These are phyloP conservation scores for Podospora sp. DNA, from an alignment of 495 filamentous ascomycete species.

Conservation along the genomic window DNA sequence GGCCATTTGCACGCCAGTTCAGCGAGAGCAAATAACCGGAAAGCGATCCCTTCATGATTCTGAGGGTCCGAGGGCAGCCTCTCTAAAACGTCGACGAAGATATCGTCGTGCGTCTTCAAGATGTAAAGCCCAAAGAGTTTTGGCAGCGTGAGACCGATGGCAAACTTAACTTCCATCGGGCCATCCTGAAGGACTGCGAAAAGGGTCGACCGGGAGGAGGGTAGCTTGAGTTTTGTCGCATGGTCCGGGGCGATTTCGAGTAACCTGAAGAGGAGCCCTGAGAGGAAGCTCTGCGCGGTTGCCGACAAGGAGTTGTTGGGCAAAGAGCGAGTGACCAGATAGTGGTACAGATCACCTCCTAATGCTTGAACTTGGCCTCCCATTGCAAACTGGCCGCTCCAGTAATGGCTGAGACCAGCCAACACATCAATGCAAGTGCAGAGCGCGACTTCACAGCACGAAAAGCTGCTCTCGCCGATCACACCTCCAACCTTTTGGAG, in stretches of 20 bases:
- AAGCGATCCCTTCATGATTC: constrained; percentile 80
- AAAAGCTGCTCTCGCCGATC: constrained; percentile 63
- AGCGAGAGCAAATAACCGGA: constrained; percentile 74
- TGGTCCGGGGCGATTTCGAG: constrained; percentile 67
- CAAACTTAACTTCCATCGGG: constrained; percentile 74
- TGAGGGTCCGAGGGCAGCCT: constrained; percentile 71
- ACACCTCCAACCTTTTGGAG: constrained; percentile 55
- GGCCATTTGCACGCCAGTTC: constrained; percentile 78
- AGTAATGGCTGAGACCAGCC: constrained; percentile 63
- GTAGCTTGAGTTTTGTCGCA: constrained; percentile 54
- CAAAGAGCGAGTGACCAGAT: constrained; percentile 68
- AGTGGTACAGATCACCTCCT: constrained; percentile 76
- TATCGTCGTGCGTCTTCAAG: constrained; percentile 75
- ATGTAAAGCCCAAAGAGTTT: constrained; percentile 76
- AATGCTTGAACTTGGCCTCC: constrained; percentile 56
- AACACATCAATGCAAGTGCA: constrained; percentile 71
- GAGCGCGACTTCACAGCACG: constrained; percentile 76
- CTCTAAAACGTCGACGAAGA: constrained; percentile 75
- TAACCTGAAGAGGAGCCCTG: constrained; percentile 66
- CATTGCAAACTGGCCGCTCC: constrained; percentile 47
- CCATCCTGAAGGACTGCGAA: constrained; percentile 69
- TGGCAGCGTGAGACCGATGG: constrained; percentile 67
- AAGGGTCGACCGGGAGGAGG: constrained; percentile 73
- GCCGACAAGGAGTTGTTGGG: constrained; percentile 66
- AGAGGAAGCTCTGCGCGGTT: constrained; percentile 65